Evolutionary conservation across 768 basidiomycete species (phyloP).

Genomic region (Udeniomyces megalosporus): DNA sequence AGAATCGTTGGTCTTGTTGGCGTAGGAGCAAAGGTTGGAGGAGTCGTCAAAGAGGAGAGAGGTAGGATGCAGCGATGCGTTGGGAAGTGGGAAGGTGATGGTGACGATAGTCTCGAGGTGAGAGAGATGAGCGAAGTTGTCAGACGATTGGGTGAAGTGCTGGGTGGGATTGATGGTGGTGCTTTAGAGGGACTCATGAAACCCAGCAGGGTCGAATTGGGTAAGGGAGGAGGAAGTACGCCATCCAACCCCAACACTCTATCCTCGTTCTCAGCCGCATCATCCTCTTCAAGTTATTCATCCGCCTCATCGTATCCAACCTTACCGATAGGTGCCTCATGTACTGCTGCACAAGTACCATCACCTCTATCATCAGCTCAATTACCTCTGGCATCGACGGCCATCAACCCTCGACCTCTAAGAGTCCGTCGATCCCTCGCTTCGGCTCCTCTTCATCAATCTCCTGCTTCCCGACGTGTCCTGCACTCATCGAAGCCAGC

Average conservation of each 20-base stretch:
- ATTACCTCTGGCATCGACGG: neutral
- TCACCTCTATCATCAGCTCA: neutral
- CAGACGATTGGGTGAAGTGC: neutral
- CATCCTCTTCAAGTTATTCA: neutral
- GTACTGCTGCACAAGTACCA: neutral
- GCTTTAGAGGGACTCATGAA: neutral
- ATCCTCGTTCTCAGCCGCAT: neutral
- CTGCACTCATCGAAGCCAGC: neutral
- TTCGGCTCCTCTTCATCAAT: neutral
- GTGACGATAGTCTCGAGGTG: neutral
- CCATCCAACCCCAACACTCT: too few relatives aligned
- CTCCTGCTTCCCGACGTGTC: neutral
- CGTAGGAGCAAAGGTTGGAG: neutral
- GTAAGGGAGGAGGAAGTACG: neutral
- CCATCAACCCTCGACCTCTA: neutral
- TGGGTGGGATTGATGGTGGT: neutral
- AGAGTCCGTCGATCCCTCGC: neutral
- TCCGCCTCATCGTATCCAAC: too few relatives aligned
- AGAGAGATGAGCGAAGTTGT: neutral
- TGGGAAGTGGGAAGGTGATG: neutral
- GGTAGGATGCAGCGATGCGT: too few relatives aligned
- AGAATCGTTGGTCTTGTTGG: neutral
- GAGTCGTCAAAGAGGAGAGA: neutral
- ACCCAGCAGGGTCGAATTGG: neutral
- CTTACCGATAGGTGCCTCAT: neutral